These are phyloP conservation scores for Tilletia indica DNA, from an alignment of 1,284 basidiomycete species.

Conservation along the genomic window DNA sequence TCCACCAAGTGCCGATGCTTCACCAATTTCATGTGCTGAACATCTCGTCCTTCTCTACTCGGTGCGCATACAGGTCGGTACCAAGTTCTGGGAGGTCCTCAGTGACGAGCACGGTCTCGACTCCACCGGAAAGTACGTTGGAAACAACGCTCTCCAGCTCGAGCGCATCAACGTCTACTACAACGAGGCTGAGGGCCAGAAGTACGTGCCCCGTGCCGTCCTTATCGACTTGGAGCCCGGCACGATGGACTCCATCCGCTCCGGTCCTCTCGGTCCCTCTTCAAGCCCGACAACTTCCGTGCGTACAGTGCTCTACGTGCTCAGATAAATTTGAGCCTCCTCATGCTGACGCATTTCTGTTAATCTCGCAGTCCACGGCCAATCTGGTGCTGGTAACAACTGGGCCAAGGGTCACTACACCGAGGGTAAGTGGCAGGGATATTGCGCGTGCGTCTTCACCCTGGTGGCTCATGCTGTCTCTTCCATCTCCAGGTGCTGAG, in stretches of 20 bases:
- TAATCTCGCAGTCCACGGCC: conserved; percentile 57
- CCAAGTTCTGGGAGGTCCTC: conserved; percentile 97
- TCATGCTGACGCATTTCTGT: background rate
- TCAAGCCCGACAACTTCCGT: conserved; percentile 77
- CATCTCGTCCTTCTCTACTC: conserved; percentile 1
- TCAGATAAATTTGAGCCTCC: background rate
- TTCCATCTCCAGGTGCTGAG: conserved; percentile 64
- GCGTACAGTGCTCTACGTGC: background rate
- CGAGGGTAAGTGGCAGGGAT: conserved; percentile 37
- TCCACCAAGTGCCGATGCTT: conserved; percentile 11
- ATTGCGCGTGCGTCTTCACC: background rate
- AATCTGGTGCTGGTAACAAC: conserved; percentile 80
- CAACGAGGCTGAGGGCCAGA: conserved; percentile 58
- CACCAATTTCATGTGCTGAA: background rate
- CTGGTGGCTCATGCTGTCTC: background rate
- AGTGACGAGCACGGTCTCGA: conserved; percentile 97
- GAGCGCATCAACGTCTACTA: conserved; percentile 73
- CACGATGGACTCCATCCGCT: conserved; percentile 71
- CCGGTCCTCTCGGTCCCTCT: conserved; percentile 72
- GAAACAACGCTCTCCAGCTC: conserved; percentile 89
- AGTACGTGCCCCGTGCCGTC: conserved; percentile 93
- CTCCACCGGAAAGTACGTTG: conserved; percentile 83
- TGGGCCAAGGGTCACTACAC: conserved; percentile 71
- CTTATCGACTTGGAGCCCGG: conserved; percentile 88
- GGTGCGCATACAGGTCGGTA: conserved; percentile 63